A percentile compares a stretch with the other conserved stretches of the same genome.
Conservation (phyloP, 2,329 filamentous ascomycete genomes). For the Microdochium bolleyi region DNA sequence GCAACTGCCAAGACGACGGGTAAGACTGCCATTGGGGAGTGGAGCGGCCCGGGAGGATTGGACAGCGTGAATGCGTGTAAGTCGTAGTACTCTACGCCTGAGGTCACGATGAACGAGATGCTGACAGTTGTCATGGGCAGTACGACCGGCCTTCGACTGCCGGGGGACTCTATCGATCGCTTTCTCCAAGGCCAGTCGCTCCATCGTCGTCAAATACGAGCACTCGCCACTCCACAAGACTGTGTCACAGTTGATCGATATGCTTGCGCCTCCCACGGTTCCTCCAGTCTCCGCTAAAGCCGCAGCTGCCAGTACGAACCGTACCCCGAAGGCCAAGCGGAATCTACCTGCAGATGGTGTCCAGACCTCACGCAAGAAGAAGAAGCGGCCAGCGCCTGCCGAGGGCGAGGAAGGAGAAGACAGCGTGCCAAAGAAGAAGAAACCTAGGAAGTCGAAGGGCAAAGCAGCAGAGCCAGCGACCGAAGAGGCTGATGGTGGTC, state of each 20-base stretch:
- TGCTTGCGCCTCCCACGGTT: constrained; percentile 31
- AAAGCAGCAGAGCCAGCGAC: constrained; percentile 12
- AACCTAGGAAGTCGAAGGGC: constrained; percentile 14
- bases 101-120: neutral
- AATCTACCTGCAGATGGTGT: constrained; percentile 17
- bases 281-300: constrained; percentile 23
- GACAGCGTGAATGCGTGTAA: constrained; percentile 37
- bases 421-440: constrained; percentile 4
- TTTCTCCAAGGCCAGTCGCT: constrained; percentile 38
- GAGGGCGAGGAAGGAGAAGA: neutral
- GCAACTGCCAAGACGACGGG: constrained; percentile 32
- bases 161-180: constrained; percentile 40
- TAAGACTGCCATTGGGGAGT: constrained; percentile 37
- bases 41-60: constrained; percentile 34
- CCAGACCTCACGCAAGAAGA: constrained; percentile 11
- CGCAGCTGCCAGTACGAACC: neutral
- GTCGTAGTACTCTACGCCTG: constrained; percentile 5
- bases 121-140: constrained; percentile 20
- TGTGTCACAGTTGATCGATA: constrained; percentile 38
- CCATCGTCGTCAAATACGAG: constrained; percentile 44
- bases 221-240: constrained; percentile 51
- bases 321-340: constrained; percentile 16
- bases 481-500: constrained; percentile 1
- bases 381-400: neutral
- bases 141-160: constrained; percentile 52